Conservation (phyloP, 1,284 basidiomycete species). For the Malassezia slooffiae region DNA sequence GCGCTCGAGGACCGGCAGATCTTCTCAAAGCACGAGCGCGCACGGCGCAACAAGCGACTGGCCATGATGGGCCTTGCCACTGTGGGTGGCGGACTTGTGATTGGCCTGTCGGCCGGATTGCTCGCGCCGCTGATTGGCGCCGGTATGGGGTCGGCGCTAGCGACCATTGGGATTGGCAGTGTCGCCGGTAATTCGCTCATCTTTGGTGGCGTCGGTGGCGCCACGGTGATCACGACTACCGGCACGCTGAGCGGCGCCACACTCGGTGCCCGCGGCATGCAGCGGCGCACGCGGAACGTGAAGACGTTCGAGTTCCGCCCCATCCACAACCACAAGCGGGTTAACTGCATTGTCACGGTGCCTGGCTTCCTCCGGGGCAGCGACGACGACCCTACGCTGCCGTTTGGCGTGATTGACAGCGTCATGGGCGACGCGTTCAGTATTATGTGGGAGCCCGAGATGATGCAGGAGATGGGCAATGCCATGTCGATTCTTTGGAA, state of each 20-base stretch:
- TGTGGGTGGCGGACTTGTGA: slow-evolving; percentile 44
- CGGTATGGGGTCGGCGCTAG: slow-evolving; percentile 42
- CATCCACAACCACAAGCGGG: slow-evolving; percentile 46
- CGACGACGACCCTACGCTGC: slow-evolving; percentile 39
- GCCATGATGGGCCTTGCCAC: slow-evolving; percentile 46
- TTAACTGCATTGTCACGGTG: slow-evolving; percentile 42
- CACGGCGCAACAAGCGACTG: slow-evolving; percentile 32
- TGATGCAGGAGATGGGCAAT: slow-evolving; percentile 47
- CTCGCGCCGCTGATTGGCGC: slow-evolving; percentile 43
- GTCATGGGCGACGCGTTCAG: slow-evolving; percentile 45
- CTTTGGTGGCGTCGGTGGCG: slow-evolving; percentile 42
- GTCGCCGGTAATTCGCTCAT: slow-evolving; percentile 40
- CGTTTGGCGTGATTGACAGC: slow-evolving; percentile 44
- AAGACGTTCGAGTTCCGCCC: slow-evolving; percentile 45
- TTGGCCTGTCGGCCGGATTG: slow-evolving; percentile 42
- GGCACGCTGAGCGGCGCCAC: slow-evolving; percentile 40
- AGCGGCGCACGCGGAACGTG: slow-evolving; percentile 35
- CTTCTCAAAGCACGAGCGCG: slow-evolving; percentile 23
- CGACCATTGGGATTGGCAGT: slow-evolving; percentile 42
- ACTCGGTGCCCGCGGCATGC: slow-evolving; percentile 43
- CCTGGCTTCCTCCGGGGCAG: slow-evolving; percentile 41
- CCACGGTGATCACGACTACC: slow-evolving; percentile 43
- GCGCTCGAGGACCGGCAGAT: slow-evolving; percentile 28
- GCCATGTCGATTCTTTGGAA: slow-evolving; percentile 44
- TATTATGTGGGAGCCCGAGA: slow-evolving; percentile 45